phyloP scores from a whole-genome alignment of 192 early-diverging fungal genomes.

The Linnemannia zychae region DNA sequence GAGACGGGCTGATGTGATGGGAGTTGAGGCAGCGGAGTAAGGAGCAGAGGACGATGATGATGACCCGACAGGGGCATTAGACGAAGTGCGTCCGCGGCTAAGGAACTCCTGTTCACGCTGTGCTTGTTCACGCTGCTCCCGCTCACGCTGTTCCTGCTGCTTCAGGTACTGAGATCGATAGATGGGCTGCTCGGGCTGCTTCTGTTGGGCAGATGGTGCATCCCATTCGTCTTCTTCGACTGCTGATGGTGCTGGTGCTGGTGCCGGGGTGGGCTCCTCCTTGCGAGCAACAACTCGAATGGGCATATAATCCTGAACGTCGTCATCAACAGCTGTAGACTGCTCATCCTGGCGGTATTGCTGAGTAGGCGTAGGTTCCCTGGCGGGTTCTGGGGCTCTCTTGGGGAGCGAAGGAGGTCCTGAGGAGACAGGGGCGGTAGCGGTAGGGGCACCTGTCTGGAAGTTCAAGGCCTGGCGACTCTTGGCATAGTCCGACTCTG shows the following conservation, averaged over 20 bases:
- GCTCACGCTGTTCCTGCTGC: constrained; percentile 26
- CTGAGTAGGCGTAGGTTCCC: not conserved
- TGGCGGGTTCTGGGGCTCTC: constrained; percentile 17
- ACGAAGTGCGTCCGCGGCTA: not conserved
- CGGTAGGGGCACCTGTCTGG: constrained; percentile 32
- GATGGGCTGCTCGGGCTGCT: constrained; percentile 16
- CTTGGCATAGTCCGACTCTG: constrained; percentile 39
- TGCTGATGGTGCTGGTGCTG: constrained; percentile 6
- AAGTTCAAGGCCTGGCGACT: constrained; percentile 49
- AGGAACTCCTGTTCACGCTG: constrained; percentile 12
- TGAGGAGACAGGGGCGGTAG: not conserved
- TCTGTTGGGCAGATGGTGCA: constrained; percentile 20
- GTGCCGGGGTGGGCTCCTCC: constrained; percentile 10
- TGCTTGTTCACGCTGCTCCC: not conserved
- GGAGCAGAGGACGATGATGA: not conserved
- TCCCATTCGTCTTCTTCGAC: constrained; percentile 51
- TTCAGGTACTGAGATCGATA: constrained; percentile 37
- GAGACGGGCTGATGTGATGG: constrained; percentile 21
- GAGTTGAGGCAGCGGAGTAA: not conserved
- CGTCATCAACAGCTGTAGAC: not conserved
- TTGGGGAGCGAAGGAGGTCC: constrained; percentile 33
- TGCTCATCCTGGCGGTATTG: not conserved
- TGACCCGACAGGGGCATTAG: not conserved
- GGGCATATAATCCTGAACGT: constrained; percentile 34
- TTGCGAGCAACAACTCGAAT: constrained; percentile 50